Evolutionary conservation across 805 yeast species (phyloP), one percentile per base, ranked within the genome.

Genomic region (Schwanniomyces pseudopolymorphus): DNA sequence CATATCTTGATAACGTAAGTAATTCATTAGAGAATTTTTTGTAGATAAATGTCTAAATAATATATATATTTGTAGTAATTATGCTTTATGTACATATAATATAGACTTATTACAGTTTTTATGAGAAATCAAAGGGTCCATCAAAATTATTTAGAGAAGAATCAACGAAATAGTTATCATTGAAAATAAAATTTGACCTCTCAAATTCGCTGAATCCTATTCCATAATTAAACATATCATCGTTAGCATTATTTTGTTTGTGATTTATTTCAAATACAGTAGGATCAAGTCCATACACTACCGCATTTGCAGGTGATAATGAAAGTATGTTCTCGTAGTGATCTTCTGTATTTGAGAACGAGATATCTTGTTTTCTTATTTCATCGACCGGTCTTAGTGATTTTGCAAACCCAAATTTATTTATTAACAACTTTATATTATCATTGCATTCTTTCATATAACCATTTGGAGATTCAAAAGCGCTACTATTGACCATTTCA

Each of bases 391-490:
- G 35, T 7, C 4, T n/a, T 7, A 31, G 6, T 16, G 20, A 14
- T 4, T 19, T 37, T 19, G 14, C 10, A 6, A 37, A 6, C 7
- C 39, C 39, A 37, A 37, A 37, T n/a, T 24, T 21, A 6, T 5
- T 21, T 13, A 37, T n/a, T 13, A 37, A 37, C 8, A 37, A 24
- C 27, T 24, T 37, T 21, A 37, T 37, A 37, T 37, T 37, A 7
- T 37, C 27, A 20, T 24, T 37, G 7, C 27, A 21, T 37, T 37
- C 39, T 20, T 37, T 37, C 39, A 37, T 37, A n/a, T 21, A 37
- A 5, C 39, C 39, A 11, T 37, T 37, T 7, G 27, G 26, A 3
- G 27, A 21, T 13, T 24, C 26, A 3, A 14, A 37, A 19, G 7
- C 11, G 5, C 8, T 37, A 21, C 17, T 24, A 20, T 37, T 37